Base-by-base conservation (phyloP, 179 eudicot genomes). In the Spinacia oleracea region DNA sequence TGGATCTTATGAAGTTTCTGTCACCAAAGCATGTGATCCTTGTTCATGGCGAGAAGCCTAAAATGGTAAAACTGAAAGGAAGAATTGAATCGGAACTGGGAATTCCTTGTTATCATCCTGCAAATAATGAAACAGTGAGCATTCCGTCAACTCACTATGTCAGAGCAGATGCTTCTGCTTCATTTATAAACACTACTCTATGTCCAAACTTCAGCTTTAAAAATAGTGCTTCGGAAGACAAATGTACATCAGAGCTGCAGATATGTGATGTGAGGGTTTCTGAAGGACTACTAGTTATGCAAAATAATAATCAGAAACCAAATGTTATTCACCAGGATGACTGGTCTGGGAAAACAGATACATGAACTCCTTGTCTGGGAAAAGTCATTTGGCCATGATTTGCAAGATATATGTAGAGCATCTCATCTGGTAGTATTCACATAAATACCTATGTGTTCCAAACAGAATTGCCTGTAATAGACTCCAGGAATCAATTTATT, bases 31-130 rank as follows among this genome's bases (percentile, higher is more conserved):
- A 91, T 46, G 98, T 92, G 67, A 85, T 94, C 6, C 96, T 94
- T 12, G 96, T 94, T 51, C 98, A 94, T 76, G 98, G 98, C 0
- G 97, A 94, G 82, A 93, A 91, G 81, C 97, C 97, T 42, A 93
- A 88, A 75, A 94, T 94, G 97, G 88, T 75, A 32, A 64, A 53
- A 31, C 87, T 94, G 23, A 89, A 85, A 81, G 89, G 75, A 58
- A 93, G 78, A 85, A 91, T 94, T 59, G 81, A 90, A 77, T 79
- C 83, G 0, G 97, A 94, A 64, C 78, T 94, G 46, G 84, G 86
- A 65, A 89, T 92, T 48, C 90, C 80, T 14, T 90, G 98, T 70
- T 89, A 84, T 58, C 46, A 84, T 80, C 98, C 98, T 51, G 90
- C 94, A 75, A 94, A 91, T 78, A 89, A 85, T 25, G 96, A 88